Base-by-base conservation (phyloP, 768 basidiomycete genomes). In the Sarcodon sp. region DNA sequence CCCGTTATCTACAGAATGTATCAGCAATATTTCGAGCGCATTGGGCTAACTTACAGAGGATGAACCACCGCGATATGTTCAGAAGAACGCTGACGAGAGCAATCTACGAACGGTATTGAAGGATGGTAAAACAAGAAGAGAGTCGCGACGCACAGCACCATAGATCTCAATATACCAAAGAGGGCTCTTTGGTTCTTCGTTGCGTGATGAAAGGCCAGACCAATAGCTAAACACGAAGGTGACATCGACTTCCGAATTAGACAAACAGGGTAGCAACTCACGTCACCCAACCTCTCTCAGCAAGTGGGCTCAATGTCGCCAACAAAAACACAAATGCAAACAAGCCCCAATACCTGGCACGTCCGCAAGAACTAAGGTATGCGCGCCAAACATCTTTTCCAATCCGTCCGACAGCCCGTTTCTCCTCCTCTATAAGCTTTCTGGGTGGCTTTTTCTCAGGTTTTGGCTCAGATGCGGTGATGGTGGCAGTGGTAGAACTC, bases 401-500 rank as follows among this genome's bases (percentile, higher is more conserved):
- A 48, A 77, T 72, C 32, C 70, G 58, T 1, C 76, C 76, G 11
- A 67, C 68, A 4, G 71, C 73, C 9, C 75, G 63, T 52, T 68
- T 65, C 54, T 77, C 75, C 46, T 77, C 76, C 51, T 94, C 90
- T 6, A 93, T 68, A 43, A 93, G 72, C 60, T 92, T 93, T 35
- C 88, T 72, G 0, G 90, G 84, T 1, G 70, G 57, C 57, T 79
- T 85, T 59, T 71, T 76, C 50, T 63, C 59, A 8, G 59, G 51
- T 18, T 55, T 54, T 15, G 50, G 32, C 1, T 68, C 64, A 15
- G 64, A 62, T 7, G 60, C 38, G 9, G 69, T 62, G 13, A 57
- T 56, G 33, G 66, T 57, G 11, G 67, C 53, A n/a, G 64, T 72
- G 9, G 69, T 67, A 3, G 72, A 74, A 50, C 63, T 67, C 9